phyloP scores from a whole-genome alignment of 2,329 filamentous ascomycete genomes.

The Rugonectria rugulosa region DNA sequence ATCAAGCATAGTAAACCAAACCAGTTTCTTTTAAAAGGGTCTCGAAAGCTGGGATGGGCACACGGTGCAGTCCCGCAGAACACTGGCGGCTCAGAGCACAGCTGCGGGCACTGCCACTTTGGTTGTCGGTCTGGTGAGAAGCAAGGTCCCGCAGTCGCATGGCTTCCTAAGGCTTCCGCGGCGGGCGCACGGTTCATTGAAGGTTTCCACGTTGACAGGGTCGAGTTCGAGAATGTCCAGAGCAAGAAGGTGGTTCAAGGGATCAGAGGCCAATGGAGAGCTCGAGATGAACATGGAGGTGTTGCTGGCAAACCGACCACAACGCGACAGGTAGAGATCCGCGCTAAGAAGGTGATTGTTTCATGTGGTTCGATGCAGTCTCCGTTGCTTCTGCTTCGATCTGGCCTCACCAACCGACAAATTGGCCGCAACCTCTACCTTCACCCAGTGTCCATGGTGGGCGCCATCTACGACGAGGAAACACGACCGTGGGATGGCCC shows the following conservation, averaged over 20 bases:
- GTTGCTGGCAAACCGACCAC: background rate
- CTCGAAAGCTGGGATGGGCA: constrained; percentile 72
- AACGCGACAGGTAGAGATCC: background rate
- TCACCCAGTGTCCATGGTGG: constrained; percentile 12
- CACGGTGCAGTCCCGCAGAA: constrained; percentile 77
- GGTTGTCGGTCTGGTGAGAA: constrained; percentile 72
- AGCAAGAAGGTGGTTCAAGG: constrained; percentile 65
- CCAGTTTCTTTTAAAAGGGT: constrained; percentile 71
- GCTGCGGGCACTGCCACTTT: constrained; percentile 66
- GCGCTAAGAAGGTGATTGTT: constrained; percentile 17
- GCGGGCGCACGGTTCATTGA: constrained; percentile 79
- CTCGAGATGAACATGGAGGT: constrained; percentile 39
- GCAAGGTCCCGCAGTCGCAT: constrained; percentile 75
- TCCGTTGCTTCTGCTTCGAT: constrained; percentile 16
- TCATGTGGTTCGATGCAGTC: constrained; percentile 12
- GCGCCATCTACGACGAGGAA: constrained; percentile 13
- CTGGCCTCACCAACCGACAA: constrained; percentile 6
- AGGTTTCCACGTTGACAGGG: constrained; percentile 71
- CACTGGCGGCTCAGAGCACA: constrained; percentile 69
- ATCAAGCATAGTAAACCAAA: constrained; percentile 75
- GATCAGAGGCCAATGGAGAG: constrained; percentile 74
- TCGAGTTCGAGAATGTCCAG: constrained; percentile 66
- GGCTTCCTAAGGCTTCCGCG: constrained; percentile 74
- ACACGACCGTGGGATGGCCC: constrained; percentile 15
- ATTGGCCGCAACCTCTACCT: constrained; percentile 22